These are phyloP conservation scores for Aspergillus saccharolyticus DNA, from an alignment of 495 filamentous ascomycete species.

Conservation along the genomic window DNA sequence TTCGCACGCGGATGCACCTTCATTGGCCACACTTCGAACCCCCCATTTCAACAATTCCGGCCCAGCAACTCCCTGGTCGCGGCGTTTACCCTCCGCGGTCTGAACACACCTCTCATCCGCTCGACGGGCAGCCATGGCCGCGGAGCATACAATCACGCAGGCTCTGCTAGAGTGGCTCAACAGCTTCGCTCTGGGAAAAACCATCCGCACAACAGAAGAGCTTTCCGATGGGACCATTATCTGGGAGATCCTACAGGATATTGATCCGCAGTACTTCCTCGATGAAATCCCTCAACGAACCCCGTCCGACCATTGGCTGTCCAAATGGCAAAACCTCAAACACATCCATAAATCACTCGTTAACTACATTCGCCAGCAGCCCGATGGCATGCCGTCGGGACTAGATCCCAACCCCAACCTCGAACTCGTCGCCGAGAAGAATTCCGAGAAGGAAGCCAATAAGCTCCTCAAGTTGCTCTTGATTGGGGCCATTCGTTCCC, in stretches of 20 bases:
- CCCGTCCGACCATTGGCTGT: constrained; percentile 45
- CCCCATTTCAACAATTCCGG: not conserved
- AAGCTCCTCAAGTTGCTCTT: constrained; percentile 63
- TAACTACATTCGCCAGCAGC: constrained; percentile 59
- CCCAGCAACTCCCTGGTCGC: not conserved
- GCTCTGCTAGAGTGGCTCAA: constrained; percentile 58
- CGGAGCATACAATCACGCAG: constrained; percentile 42
- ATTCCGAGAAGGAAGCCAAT: constrained; percentile 35
- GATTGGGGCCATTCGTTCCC: constrained; percentile 55
- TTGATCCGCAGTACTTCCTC: constrained; percentile 65
- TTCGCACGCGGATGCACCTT: not conserved
- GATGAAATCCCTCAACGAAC: constrained; percentile 54
- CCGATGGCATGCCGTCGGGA: constrained; percentile 46
- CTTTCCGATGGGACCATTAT: constrained; percentile 72
- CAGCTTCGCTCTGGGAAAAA: constrained; percentile 45
- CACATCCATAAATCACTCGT: constrained; percentile 61
- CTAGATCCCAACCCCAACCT: constrained; percentile 50
- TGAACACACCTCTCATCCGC: constrained; percentile 5
- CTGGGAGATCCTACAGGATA: constrained; percentile 61
- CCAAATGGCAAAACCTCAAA: constrained; percentile 59
- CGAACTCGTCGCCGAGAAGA: constrained; percentile 52
- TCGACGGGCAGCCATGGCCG: constrained; percentile 33
- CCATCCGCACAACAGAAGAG: constrained; percentile 50
- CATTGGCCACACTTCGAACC: not conserved
- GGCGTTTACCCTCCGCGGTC: constrained; percentile 1